Base-by-base conservation (phyloP, 2,329 filamentous ascomycete species). In the Scytalidium sp. region DNA sequence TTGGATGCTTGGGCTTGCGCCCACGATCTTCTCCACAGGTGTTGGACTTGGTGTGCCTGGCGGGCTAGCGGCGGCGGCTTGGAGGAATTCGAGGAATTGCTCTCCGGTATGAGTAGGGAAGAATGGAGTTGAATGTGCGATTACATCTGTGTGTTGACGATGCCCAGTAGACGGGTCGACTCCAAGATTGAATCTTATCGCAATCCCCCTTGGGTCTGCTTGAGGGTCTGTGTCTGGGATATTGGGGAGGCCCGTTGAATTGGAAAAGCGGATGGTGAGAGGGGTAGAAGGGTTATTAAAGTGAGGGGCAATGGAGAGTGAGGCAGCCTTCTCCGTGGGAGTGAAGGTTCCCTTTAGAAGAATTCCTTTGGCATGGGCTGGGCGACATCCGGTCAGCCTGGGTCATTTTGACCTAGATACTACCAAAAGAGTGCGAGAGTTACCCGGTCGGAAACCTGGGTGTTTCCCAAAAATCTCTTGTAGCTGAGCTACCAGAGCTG, bases 321-420 rank as follows among this genome's bases (percentile, higher is more conserved):
- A 56, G 3, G 66, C 59, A 13, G 77, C 78, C 36, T 63, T 59
- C 0, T 65, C 3, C 2, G 72, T 71, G 3, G 79, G 78, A 1
- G 65, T 74, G 62, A 83, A 83, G 19, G 67, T 75, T 25, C 80
- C 79, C 6, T 64, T 74, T 10, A 79, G 62, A 32, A 82, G 67
- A 23, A 71, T 62, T 11, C 79, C 79, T 64, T 76, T 75, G 17
- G 79, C 78, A 53, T 84, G 79, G 9, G 76, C 78, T 79, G 50
- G 40, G 29, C 5, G 36, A 29, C 23, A 23, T 13, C 20, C 19
- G 22, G 32, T 25, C 11, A 41, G 15, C 32, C 13, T 9, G 15
- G 32, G 4, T 9, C n/a, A n/a, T n/a, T n/a, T 36, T 36, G 8
- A 36, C 13, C 13, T 15, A n/a, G 13, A n/a, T 10, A 15, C 13